Base-by-base conservation (phyloP, 768 basidiomycete species). In the Leucocoprinus sp. region DNA sequence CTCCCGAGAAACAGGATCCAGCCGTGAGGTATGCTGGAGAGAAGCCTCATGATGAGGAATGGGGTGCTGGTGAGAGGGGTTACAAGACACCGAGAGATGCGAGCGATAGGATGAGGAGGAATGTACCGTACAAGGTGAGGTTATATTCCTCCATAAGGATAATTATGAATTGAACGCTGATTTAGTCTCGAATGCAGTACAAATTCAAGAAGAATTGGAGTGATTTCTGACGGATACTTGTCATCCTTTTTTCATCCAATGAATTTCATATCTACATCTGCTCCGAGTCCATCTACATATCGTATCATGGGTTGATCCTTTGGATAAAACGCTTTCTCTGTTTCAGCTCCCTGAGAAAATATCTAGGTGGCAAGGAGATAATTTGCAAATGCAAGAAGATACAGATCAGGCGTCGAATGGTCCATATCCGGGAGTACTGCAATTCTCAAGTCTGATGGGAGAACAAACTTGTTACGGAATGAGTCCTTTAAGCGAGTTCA, bases 141-240 rank as follows among this genome's bases (percentile, higher is more conserved):
- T 54, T 55, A 37, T 21, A 22, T 42, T 36, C 29, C 31, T 22
- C 8, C 12, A 34, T 42, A 42, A 29, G 23, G 36, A 17, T 18
- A 19, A 5, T 51, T 37, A 26, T 45, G 62, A 62, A 63, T 57
- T 59, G 42, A 58, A 54, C 54, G 55, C 73, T 86, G 55, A 83
- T 54, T 37, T 53, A 79, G 76, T 37, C 50, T 39, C 76, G 74
- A 35, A 71, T 84, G 64, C 78, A 91, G 88, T 91, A 90, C 64
- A 92, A 91, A 65, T 90, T 92, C 77, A 78, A 80, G 42, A 77
- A 85, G 48, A 87, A 68, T 54, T 92, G 88, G 87, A 86, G 85
- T 34, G 88, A 92, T 62, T 92, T 91, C 63, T 91, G 56, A 72
- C n/a, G n/a, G 43, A 18, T 23, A 5, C 6, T 28, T 45, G n/a